A percentile compares a stretch with the other conserved stretches of the same genome.
Evolutionary conservation across 345 rosid species (phyloP).

Genomic region (Euphorbia pulcherrima): DNA sequence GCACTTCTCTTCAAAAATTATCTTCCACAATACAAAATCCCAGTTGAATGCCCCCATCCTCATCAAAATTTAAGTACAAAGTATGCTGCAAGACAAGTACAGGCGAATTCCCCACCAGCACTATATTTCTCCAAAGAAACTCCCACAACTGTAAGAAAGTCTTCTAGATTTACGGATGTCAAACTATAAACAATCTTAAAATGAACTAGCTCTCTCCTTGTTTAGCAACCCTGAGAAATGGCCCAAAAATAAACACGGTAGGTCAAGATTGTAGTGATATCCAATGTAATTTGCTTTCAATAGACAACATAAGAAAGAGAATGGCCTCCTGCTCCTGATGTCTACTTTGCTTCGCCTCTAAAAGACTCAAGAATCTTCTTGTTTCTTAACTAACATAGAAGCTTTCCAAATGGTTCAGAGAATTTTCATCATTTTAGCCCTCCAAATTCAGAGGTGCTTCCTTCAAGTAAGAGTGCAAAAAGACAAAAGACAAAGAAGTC

Average conservation of each 20-base stretch:
- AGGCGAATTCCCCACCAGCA: neutral
- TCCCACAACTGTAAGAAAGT: too few relatives aligned
- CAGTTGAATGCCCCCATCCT: neutral
- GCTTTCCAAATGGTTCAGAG: neutral
- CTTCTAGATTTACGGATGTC: neutral
- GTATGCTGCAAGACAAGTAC: neutral
- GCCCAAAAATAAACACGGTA: neutral
- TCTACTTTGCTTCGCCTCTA: neutral
- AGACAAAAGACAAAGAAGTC: conserved; percentile 3
- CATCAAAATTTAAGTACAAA: neutral
- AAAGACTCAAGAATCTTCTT: neutral
- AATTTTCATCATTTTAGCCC: neutral
- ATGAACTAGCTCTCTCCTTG: neutral
- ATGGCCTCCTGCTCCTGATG: neutral
- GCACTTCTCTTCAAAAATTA: neutral
- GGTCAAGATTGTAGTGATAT: neutral
- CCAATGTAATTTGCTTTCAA: neutral
- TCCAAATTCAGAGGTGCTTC: neutral
- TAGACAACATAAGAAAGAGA: neutral
- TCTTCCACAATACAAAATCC: neutral
- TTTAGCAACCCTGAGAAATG: neutral
- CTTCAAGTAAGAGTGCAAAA: neutral
- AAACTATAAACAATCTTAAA: neutral
- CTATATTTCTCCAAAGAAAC: neutral
- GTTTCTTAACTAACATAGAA: neutral